Base-by-base conservation (phyloP, 371 early-diverging fungal species). In the Rhizopus sp. region DNA sequence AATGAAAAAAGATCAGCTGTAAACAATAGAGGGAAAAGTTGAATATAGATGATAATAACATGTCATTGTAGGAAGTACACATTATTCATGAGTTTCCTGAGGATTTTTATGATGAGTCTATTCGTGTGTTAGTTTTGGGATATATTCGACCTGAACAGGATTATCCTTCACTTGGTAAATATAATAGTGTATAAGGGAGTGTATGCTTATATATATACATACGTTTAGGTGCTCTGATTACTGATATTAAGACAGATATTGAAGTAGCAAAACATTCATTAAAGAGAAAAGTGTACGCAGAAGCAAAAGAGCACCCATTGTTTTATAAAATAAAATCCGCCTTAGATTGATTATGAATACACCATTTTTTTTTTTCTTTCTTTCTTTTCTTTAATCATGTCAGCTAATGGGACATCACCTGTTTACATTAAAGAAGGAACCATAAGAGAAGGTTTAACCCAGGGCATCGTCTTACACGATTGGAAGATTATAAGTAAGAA, bases 1-100 rank as follows among this genome's bases (percentile, higher is more conserved):
- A 98, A 98, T 73, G 93, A 95, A 67, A 92, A 94, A 77, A 83
- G 90, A 45, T 94, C 95, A 23, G 96, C 94, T 49, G 91, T 89
- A 78, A 68, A 81, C 10, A 49, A 49, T n/a, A 31, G 5, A 49
- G 10, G 5, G 5, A 51, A 38, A 37, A 9, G 6, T 6, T 5
- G 17, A 8, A 46, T 8, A 46, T 8, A 17, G 38, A 17, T 8
- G 38, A 17, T 8, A 16, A 37, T 12, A 15, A 23, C 4, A 37
- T 17, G 15, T 29, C 23, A 38, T 38, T 53, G 13, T 63, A 91
- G 91, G 99, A 98, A 69, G 95, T 97, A 7, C 98, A 98, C 67
- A 86, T 98, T 38, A 89, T 97, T 52, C 91, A 97, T 72, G 70
- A 85, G 41, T 97, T 92, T 50, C 70, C 78, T 3, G 69, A 83